Percentiles rank a stretch among this genome's conserved stretches.
phyloP scores from a whole-genome alignment of 2,329 filamentous ascomycete species.

The Bipolaris gigantea region DNA sequence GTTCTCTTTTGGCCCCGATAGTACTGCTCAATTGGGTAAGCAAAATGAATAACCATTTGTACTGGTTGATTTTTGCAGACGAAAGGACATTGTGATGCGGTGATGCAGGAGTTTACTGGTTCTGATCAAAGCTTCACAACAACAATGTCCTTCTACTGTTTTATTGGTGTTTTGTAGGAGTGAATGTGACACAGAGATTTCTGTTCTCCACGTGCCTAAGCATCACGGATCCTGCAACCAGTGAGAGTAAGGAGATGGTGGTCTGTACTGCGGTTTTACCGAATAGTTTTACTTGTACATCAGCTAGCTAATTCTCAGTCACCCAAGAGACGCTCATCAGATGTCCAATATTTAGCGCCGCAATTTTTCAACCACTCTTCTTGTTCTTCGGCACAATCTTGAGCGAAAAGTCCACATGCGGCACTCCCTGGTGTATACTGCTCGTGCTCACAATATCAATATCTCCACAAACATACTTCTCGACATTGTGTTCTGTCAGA shows the following conservation, averaged over 20 bases:
- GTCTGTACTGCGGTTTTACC: not conserved
- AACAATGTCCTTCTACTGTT: not conserved
- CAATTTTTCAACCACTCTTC: constrained; percentile 20
- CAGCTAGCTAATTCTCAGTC: not conserved
- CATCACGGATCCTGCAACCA: not conserved
- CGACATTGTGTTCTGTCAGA: constrained; percentile 80
- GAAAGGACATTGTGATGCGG: not conserved
- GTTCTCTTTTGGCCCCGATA: not conserved
- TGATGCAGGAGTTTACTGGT: not conserved
- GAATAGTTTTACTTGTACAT: not conserved
- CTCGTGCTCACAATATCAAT: constrained; percentile 96
- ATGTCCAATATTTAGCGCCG: constrained; percentile 5
- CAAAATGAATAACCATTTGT: not conserved
- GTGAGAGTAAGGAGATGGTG: no score
- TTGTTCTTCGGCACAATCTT: constrained; percentile 68
- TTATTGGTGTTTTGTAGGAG: not conserved
- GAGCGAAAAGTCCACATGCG: constrained; percentile 92
- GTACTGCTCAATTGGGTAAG: not conserved
- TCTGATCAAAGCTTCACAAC: constrained; percentile 10
- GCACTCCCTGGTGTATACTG: constrained; percentile 92
- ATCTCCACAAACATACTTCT: constrained; percentile 75
- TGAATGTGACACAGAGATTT: not conserved
- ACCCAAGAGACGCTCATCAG: not conserved
- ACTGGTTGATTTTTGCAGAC: not conserved
- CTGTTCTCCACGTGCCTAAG: not conserved